Evolutionary conservation across 2,329 filamentous ascomycete species (phyloP), one percentile per base, ranked within the genome.

Genomic region (Leptographium flavum): DNA sequence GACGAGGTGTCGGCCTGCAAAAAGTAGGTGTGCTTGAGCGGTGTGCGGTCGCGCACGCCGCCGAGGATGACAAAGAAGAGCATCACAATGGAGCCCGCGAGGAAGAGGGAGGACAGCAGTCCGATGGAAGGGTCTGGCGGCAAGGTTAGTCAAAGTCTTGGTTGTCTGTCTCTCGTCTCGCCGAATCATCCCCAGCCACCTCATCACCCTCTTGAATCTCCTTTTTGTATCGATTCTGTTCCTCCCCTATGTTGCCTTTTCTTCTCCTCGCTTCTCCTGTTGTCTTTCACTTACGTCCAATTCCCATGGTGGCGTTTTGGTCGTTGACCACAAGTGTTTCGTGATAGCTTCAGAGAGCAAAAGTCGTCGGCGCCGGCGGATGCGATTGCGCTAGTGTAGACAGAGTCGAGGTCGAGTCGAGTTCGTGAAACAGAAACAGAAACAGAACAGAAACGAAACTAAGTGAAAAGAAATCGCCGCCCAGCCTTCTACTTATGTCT

Each of bases 1-100:
- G 71, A 76, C 28, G 66, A 67, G 1, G 88, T 94, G 58, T 83
- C 74, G 55, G 85, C 85, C 58, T 82, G 71, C 28, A 96, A 76
- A 69, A 95, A 94, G 65, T 87, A 95, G 52, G 87, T 87, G 48
- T 79, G 67, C 61, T 83, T 76, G 45, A 93, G 68, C 2, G 74
- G 74, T 7, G 66, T 58, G n/a, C 60, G 59, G 49, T 60, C 25
- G 14, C 10, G 15, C 14, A 76, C 60, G 47, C 68, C 76, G 17
- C 70, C 64, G 33, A 81, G 68, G 55, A 81, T 70, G 53, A 77
- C 61, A 65, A 79, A 76, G 60, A 70, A 72, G 43, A 77, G 65
- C 55, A 78, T 59, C 28, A 76, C 62, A 37, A 74, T 63, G 30
- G 73, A 70, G 41, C 60, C 63, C 49, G 62, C 68, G 52, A 75